Evolutionary conservation across 805 yeast genomes (phyloP), one percentile per base, ranked within the genome.

Genomic region (Candida germanica): DNA sequence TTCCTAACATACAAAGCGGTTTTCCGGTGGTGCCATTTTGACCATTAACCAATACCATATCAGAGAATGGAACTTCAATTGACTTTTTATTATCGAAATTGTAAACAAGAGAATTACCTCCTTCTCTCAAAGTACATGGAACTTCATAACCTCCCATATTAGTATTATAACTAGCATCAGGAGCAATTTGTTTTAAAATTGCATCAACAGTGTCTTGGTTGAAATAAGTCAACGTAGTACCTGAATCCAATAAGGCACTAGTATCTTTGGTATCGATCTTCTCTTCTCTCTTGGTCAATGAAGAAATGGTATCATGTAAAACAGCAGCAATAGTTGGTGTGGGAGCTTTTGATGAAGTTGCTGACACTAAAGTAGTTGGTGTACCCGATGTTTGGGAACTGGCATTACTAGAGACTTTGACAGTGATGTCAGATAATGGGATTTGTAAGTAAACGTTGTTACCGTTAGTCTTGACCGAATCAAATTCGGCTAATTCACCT

Each of bases 401-500:
- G 12, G 29, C 18, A 27, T 38, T 41, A 11, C 26, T n/a, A 16
- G 26, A 26, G 10, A 48, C 12, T 17, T 35, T 24, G n/a, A 48
- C 48, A 3, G 44, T 33, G 25, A 55, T 26, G 20, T 47, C 41
- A 13, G 36, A 33, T 33, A 56, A 51, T 2, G 51, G 53, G 27
- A 56, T 46, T 27, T 47, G 47, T 27, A 51, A 45, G 34, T 46
- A 42, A 11, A 24, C 32, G 21, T 44, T 42, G 4, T 43, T 15
- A 18, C 48, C 50, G 19, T 45, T 35, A 11, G 10, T 6, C n/a
- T 27, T 35, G 22, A 28, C 31, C 26, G 49, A 33, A 25, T 61
- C 49, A 65, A 54, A 54, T 19, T 57, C 61, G 13, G 26, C 43
- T 17, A 45, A 38, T 1, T 37, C 36, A 13, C 58, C 65, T 8